A percentile compares a stretch with the other conserved stretches of the same genome.
Evolutionary conservation across 169 alveolate genomes (phyloP).

Genomic region (Eimeria maxima): DNA sequence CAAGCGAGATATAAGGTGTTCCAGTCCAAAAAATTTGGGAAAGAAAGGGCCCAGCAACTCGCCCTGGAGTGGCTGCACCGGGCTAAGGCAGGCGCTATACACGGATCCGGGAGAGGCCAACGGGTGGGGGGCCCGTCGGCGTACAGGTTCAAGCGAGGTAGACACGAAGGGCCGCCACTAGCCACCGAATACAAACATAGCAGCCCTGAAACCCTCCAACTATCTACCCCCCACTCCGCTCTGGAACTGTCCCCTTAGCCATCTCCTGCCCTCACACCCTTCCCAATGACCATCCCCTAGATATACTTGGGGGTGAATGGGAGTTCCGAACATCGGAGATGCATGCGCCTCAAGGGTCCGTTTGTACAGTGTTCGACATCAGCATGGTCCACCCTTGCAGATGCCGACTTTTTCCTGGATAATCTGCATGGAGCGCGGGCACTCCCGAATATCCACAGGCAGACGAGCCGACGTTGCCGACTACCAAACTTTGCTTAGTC

Average conservation of each 20-base stretch:
- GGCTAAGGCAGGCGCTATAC: slow-evolving; percentile 79
- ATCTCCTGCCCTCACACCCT: slow-evolving; percentile 66
- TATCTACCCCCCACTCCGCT: slow-evolving; percentile 65
- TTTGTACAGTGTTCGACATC: background rate
- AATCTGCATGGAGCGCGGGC: background rate
- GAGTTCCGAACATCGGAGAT: background rate
- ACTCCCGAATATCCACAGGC: background rate
- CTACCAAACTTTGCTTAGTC: background rate
- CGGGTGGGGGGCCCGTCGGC: slow-evolving; percentile 62
- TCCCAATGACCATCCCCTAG: slow-evolving; percentile 58
- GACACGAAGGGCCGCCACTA: slow-evolving; percentile 62
- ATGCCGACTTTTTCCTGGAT: background rate
- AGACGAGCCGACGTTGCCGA: background rate
- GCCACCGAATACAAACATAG: slow-evolving; percentile 76
- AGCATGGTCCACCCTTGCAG: background rate
- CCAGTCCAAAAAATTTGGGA: slow-evolving; percentile 82
- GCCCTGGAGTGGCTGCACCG: slow-evolving; percentile 83
- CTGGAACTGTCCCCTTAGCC: slow-evolving; percentile 67
- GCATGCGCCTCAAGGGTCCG: background rate
- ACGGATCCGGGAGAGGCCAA: slow-evolving; percentile 76
- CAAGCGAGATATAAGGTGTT: slow-evolving; percentile 81
- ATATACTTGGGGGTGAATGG: background rate
- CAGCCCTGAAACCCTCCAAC: slow-evolving; percentile 64
- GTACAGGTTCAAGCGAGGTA: slow-evolving; percentile 58
- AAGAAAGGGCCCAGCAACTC: slow-evolving; percentile 83